A percentile compares a stretch with the other conserved stretches of the same genome.
phyloP scores from a whole-genome alignment of 2,329 filamentous ascomycete species.

The Dactylellina haptotyla region DNA sequence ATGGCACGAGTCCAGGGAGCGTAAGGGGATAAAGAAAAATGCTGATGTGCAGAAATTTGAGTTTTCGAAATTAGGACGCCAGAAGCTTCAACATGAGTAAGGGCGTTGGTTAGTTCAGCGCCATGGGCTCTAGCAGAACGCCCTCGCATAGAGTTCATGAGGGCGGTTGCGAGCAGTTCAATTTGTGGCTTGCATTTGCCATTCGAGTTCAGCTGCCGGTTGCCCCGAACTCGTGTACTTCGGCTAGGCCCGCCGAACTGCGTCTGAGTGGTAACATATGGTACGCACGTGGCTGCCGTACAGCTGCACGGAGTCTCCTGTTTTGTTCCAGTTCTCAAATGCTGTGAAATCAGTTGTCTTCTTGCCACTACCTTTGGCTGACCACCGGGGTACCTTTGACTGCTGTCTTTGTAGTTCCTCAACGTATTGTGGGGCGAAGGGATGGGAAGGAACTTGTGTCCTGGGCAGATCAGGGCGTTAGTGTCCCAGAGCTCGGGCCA shows the following conservation, averaged over 20 bases:
- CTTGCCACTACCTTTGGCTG: neutral
- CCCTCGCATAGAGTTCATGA: conserved; percentile 32
- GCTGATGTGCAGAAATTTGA: conserved; percentile 1
- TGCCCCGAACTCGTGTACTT: conserved; percentile 39
- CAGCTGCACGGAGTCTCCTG: no score
- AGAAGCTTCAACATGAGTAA: no score
- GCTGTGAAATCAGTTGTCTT: no score
- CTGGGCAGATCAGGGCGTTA: neutral
- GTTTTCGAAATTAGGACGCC: neutral
- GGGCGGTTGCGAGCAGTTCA: conserved; percentile 13
- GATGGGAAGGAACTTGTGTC: neutral
- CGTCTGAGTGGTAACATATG: conserved; percentile 26
- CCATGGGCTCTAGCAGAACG: conserved; percentile 18
- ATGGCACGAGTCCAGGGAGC: conserved; percentile 1
- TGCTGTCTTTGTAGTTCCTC: neutral
- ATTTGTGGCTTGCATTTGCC: conserved; percentile 48
- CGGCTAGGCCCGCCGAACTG: conserved; percentile 40
- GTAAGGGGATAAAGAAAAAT: conserved; percentile 24
- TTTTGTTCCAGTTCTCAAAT: no score
- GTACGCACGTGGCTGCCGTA: conserved; percentile 32
- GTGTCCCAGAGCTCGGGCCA: neutral
- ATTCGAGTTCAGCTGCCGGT: conserved; percentile 28
- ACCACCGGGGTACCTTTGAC: neutral
- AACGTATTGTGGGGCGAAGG: neutral
- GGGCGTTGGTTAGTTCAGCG: conserved; percentile 24